Evolutionary conservation across 2,329 filamentous ascomycete species (phyloP).

Genomic region (Trichocomaceae sp.): DNA sequence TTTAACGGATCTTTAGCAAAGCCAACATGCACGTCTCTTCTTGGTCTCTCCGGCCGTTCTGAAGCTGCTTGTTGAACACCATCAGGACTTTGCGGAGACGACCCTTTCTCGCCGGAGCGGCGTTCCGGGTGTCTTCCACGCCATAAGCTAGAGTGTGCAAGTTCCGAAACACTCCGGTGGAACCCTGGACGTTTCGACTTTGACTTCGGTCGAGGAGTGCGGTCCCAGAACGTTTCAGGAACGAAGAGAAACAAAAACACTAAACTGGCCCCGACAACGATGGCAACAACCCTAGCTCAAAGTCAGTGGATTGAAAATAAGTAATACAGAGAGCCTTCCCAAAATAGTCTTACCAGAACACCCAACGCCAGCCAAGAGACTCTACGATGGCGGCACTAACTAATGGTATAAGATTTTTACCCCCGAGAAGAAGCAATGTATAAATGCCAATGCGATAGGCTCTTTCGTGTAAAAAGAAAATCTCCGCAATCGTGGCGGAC

Average conservation of each 20-base stretch:
- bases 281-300: slow-evolving; percentile 63
- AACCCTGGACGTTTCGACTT: slow-evolving; percentile 33
- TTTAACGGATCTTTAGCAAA: slow-evolving; percentile 42
- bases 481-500: slow-evolving; percentile 89
- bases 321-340: not conserved
- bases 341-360: slow-evolving; percentile 61
- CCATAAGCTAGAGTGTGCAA: slow-evolving; percentile 27
- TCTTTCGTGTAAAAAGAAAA: slow-evolving; percentile 90
- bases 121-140: slow-evolving; percentile 28
- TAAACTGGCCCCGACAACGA: slow-evolving; percentile 66
- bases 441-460: slow-evolving; percentile 93
- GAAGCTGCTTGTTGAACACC: slow-evolving; percentile 6
- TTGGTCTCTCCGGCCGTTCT: slow-evolving; percentile 17
- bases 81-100: slow-evolving; percentile 11
- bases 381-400: slow-evolving; percentile 81
- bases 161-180: slow-evolving; percentile 32
- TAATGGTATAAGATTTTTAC: slow-evolving; percentile 84
- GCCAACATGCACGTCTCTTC: slow-evolving; percentile 49
- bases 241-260: slow-evolving; percentile 79
- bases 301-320: slow-evolving; percentile 19
- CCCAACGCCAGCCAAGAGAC: slow-evolving; percentile 76
- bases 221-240: slow-evolving; percentile 93
- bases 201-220: slow-evolving; percentile 56
- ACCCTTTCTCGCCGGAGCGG: slow-evolving; percentile 9
- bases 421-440: slow-evolving; percentile 76